Evolutionary conservation across 2,329 filamentous ascomycete genomes (phyloP).

Genomic region (Annulohypoxylon truncatum): DNA sequence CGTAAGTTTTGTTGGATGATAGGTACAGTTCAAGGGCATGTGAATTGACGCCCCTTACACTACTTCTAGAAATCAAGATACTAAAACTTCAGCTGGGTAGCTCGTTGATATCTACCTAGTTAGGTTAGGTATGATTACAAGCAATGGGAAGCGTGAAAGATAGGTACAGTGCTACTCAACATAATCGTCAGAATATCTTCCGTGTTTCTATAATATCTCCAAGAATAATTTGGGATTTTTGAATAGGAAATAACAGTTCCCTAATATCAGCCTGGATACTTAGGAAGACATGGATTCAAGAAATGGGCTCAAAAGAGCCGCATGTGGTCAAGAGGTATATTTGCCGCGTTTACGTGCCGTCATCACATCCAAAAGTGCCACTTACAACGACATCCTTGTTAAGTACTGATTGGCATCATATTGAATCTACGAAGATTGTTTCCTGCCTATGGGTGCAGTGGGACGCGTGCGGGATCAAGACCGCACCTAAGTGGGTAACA

Average conservation of each 20-base stretch:
- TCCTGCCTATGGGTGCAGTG: background rate
- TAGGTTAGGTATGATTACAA: no score
- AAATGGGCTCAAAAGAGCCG: background rate
- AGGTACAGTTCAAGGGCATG: background rate
- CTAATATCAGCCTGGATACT: no score
- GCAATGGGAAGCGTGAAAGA: no score
- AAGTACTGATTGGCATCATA: background rate
- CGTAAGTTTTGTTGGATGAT: background rate
- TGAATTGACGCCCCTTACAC: background rate
- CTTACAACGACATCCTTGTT: background rate
- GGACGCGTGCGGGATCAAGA: background rate
- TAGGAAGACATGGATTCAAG: background rate
- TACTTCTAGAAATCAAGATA: background rate
- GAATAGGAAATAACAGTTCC: no score
- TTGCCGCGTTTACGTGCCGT: background rate
- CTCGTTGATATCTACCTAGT: background rate
- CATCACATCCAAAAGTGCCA: background rate
- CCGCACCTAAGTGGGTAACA: slow-evolving; percentile 13
- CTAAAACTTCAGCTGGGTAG: background rate
- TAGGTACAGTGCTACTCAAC: no score
- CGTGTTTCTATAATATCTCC: background rate
- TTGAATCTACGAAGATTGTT: background rate
- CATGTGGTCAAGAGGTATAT: background rate
- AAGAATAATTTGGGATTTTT: no score
- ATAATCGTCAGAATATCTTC: no score